Evolutionary conservation across 305 asterid species (phyloP).

Genomic region (Fraxinus baroniana): DNA sequence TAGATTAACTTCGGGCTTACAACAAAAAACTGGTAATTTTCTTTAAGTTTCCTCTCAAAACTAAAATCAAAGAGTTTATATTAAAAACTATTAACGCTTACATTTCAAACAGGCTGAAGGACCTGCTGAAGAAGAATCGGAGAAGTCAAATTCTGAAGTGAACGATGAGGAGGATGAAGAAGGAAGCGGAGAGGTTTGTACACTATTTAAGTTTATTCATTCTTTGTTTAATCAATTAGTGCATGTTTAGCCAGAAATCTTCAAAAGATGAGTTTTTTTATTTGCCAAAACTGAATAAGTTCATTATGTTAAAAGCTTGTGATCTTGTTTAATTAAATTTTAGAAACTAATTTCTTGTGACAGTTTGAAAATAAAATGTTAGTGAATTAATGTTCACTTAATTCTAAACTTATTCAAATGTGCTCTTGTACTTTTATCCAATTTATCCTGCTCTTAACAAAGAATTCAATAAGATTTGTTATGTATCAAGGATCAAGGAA

Average conservation of each 20-base stretch:
- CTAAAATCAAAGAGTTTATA: not conserved
- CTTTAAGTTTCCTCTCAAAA: not conserved
- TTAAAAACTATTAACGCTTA: not conserved
- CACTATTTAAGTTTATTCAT: not conserved
- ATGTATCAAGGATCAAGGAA: not conserved
- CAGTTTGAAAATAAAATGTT: too few relatives aligned
- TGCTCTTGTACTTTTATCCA: not conserved
- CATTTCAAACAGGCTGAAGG: conserved; percentile 38
- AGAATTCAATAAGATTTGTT: not conserved
- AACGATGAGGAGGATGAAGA: conserved; percentile 76
- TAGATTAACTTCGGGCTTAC: conserved; percentile 47
- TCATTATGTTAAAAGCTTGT: not conserved
- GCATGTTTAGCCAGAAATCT: not conserved
- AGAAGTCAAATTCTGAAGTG: conserved; percentile 76
- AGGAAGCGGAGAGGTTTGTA: conserved; percentile 60
- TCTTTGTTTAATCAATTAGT: not conserved
- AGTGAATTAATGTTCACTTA: not conserved
- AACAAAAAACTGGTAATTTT: conserved; percentile 39
- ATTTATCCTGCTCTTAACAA: not conserved
- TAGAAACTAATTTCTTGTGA: not conserved
- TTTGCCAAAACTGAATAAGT: not conserved
- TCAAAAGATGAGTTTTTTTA: not conserved
- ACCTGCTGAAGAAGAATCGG: conserved; percentile 65
- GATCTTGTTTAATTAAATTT: not conserved
- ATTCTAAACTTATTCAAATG: not conserved